Conservation (phyloP, 352 stramenopile species). For the Phytopythium oedochilum region DNA sequence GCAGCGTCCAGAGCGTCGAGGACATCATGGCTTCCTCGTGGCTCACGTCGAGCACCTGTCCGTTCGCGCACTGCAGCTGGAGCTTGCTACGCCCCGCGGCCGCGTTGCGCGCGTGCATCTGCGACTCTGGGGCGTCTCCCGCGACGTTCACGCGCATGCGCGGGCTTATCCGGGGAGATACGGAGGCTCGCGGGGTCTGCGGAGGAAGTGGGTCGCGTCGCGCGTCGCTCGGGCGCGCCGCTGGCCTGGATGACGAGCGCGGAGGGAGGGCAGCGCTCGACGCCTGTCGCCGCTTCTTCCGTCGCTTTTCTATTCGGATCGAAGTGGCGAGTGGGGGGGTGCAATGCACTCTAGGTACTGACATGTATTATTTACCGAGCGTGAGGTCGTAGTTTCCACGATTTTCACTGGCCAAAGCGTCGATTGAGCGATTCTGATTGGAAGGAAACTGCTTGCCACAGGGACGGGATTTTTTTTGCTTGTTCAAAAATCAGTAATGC, state of each 20-base stretch:
- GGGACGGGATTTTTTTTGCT: too few relatives aligned
- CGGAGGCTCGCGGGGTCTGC: too few relatives aligned
- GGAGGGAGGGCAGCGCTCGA: background rate
- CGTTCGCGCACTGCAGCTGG: constrained; percentile 73
- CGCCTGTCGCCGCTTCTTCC: background rate
- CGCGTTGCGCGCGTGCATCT: background rate
- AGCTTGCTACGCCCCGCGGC: constrained; percentile 41
- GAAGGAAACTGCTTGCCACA: background rate
- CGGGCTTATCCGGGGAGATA: too few relatives aligned
- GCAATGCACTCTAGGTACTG: background rate
- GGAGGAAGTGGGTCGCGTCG: background rate
- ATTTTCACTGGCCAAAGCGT: background rate
- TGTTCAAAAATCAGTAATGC: too few relatives aligned
- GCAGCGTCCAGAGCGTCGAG: constrained; percentile 74
- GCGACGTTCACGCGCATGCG: constrained; percentile 1
- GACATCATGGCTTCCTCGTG: constrained; percentile 86
- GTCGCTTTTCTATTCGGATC: constrained; percentile 2
- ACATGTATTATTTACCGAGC: background rate
- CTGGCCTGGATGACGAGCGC: background rate
- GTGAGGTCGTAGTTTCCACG: background rate
- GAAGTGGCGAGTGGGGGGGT: background rate
- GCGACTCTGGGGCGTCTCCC: background rate
- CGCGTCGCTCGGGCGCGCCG: background rate
- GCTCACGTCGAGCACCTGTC: constrained; percentile 63
- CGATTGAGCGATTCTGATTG: background rate